A percentile compares a stretch with the other conserved stretches of the same genome.
phyloP scores from a whole-genome alignment of 345 rosid genomes.

The Eucalyptus rudis region DNA sequence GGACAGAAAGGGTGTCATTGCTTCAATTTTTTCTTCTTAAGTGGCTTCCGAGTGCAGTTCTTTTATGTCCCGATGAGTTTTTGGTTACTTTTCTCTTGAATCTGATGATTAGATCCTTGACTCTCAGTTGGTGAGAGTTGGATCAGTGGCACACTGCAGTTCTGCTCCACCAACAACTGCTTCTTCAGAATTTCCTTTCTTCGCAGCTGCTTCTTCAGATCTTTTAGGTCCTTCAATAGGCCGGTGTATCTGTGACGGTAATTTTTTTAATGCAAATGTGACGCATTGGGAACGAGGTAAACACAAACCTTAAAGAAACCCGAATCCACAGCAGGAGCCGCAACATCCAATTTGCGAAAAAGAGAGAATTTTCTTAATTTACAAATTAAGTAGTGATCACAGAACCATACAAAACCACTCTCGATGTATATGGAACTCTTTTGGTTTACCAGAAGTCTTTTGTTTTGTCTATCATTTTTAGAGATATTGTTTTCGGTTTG shows the following conservation, averaged over 20 bases:
- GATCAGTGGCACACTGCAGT: neutral
- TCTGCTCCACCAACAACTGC: neutral
- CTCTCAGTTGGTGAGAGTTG: neutral
- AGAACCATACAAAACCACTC: neutral
- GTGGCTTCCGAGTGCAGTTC: neutral
- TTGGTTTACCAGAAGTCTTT: neutral
- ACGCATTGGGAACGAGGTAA: neutral
- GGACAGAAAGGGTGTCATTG: neutral
- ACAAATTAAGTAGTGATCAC: neutral
- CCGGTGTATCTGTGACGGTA: accelerated
- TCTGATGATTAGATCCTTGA: neutral
- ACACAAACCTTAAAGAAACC: neutral
- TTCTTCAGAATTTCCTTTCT: neutral
- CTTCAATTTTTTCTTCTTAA: neutral
- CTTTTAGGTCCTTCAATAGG: neutral
- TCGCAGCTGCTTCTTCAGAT: neutral
- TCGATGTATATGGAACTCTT: neutral
- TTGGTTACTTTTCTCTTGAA: neutral
- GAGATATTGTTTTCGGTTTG: neutral
- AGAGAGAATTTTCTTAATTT: neutral
- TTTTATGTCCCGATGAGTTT: neutral
- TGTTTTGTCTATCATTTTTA: neutral
- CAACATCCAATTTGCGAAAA: neutral
- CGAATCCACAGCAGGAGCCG: neutral
- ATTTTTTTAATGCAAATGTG: neutral